phyloP scores from a whole-genome alignment of 306 rosid species.

The Lupinus albus region DNA sequence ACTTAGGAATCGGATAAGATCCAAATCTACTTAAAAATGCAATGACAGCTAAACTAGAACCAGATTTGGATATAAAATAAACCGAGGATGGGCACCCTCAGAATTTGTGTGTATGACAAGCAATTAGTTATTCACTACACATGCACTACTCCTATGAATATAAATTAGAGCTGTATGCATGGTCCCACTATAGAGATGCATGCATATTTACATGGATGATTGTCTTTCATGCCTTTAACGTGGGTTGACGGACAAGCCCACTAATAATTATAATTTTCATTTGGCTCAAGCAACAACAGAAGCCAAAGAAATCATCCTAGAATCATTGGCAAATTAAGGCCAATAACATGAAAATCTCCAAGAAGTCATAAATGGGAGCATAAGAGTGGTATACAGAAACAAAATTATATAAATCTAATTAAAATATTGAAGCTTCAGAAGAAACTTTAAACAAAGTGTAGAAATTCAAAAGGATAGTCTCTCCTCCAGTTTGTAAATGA shows the following conservation, averaged over 20 bases:
- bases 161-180: slow-evolving; percentile 12
- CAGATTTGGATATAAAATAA: slow-evolving; percentile 29
- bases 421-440: slow-evolving; percentile 14
- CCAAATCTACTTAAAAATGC: slow-evolving; percentile 19
- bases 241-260: background rate
- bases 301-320: slow-evolving; percentile 20
- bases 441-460: background rate
- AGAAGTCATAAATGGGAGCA: slow-evolving; percentile 20
- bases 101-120: slow-evolving; percentile 13
- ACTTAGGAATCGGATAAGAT: slow-evolving; percentile 19
- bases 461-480: slow-evolving; percentile 23
- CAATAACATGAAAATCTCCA: slow-evolving; percentile 19
- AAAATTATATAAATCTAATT: background rate
- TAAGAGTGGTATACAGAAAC: background rate
- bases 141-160: slow-evolving; percentile 1
- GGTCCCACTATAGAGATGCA: background rate
- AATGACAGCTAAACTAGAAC: slow-evolving; percentile 24
- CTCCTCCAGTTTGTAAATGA: slow-evolving; percentile 10
- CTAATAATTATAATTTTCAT: slow-evolving; percentile 3
- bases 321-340: slow-evolving; percentile 33
- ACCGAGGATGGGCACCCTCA: slow-evolving; percentile 24
- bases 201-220: slow-evolving; percentile 15
- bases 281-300: slow-evolving; percentile 29
- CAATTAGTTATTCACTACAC: slow-evolving; percentile 22
- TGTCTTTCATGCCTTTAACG: slow-evolving; percentile 1